These are phyloP conservation scores for Penicillium sp. DNA, from an alignment of 2,329 filamentous ascomycete species.

Conservation along the genomic window DNA sequence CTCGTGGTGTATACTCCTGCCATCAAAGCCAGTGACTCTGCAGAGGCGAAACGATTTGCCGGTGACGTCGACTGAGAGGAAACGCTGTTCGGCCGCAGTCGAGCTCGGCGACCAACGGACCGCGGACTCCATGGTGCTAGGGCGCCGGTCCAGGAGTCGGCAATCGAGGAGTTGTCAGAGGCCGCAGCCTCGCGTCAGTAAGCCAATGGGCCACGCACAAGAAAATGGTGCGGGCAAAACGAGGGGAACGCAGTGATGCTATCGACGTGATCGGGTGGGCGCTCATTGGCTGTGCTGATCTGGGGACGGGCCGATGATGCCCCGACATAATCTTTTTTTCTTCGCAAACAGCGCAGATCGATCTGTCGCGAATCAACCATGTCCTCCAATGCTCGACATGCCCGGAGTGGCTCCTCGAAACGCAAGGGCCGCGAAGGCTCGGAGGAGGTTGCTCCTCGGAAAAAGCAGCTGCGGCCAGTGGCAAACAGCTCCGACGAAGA, in stretches of 20 bases:
- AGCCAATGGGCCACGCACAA: constrained; percentile 5
- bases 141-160: constrained; percentile 3
- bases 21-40: constrained; percentile 45
- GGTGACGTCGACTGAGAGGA: constrained; percentile 61
- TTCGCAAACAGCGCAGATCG: constrained; percentile 8
- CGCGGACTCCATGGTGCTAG: constrained; percentile 44
- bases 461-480: constrained; percentile 26
- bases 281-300: constrained; percentile 31
- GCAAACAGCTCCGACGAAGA: constrained; percentile 11
- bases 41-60: constrained; percentile 60
- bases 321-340: constrained; percentile 25
- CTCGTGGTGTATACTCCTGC: constrained; percentile 50
- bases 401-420: constrained; percentile 24
- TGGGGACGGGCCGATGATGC: constrained; percentile 33
- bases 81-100: constrained; percentile 52
- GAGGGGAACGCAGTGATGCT: constrained; percentile 11
- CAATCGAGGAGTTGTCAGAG: constrained; percentile 8
- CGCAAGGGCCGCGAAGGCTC: constrained; percentile 30
- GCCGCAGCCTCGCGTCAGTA: constrained; percentile 16
- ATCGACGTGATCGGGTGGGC: constrained; percentile 12
- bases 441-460: constrained; percentile 25
- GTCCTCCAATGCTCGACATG: constrained; percentile 12
- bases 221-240: constrained; percentile 2
- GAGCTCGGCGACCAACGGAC: constrained; percentile 64
- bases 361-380: background rate